Percentiles rank a stretch among this genome's conserved stretches.
Evolutionary conservation across 257 asterid genomes (phyloP).

Genomic region (Gentiana dahurica): DNA sequence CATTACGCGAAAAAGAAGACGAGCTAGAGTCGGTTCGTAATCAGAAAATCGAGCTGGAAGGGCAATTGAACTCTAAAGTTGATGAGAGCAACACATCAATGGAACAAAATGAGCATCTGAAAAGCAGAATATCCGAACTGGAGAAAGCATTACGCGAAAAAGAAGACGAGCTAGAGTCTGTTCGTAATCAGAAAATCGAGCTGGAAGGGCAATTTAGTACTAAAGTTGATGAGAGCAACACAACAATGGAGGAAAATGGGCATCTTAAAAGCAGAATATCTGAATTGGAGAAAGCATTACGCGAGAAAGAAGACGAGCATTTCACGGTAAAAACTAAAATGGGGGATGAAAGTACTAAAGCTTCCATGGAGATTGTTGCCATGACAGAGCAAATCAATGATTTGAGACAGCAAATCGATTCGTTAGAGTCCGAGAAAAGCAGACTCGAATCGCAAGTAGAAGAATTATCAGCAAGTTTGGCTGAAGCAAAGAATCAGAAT

Average conservation of each 20-base stretch:
- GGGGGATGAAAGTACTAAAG: constrained; percentile 38
- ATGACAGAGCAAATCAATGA: constrained; percentile 29
- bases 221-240: constrained; percentile 28
- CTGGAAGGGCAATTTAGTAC: constrained; percentile 17
- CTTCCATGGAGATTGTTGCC: constrained; percentile 27
- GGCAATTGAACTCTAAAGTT: constrained; percentile 28
- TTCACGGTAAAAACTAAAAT: constrained; percentile 27
- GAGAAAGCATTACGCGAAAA: constrained; percentile 38
- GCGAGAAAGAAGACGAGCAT: constrained; percentile 38
- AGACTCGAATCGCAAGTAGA: constrained; percentile 35
- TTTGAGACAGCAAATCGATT: constrained; percentile 36
- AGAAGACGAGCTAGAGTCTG: constrained; percentile 25
- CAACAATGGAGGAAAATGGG: constrained; percentile 11
- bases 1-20: constrained; percentile 5
- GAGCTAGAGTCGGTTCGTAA: constrained; percentile 5
- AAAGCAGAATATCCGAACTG: constrained; percentile 22
- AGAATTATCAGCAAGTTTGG: constrained; percentile 31
- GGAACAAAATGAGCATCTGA: constrained; percentile 14
- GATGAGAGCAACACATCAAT: constrained; percentile 21
- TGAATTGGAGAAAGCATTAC: constrained; percentile 34
- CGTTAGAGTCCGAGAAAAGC: constrained; percentile 39
- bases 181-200: constrained; percentile 35
- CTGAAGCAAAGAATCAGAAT: constrained; percentile 31
- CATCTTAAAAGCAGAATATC: constrained; percentile 14
- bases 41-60: constrained; percentile 37